A percentile compares a stretch with the other conserved stretches of the same genome.
Conservation (phyloP, 805 yeast genomes). For the Barnettozyma sp. region DNA sequence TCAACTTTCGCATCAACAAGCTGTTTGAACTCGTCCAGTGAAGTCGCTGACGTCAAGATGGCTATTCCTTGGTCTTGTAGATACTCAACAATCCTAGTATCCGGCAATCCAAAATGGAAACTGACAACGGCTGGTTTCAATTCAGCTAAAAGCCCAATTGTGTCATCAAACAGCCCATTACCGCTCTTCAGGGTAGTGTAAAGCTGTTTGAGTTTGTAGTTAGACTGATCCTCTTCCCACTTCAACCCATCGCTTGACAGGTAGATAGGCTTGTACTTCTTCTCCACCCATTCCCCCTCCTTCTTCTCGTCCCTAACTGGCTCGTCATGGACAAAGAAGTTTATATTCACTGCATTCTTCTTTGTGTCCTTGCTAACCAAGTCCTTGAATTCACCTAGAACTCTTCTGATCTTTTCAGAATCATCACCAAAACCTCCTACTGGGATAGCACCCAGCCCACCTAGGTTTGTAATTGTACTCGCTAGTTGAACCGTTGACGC, state of each 20-base stretch:
- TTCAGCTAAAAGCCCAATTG: conserved; percentile 16
- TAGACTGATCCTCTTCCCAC: conserved; percentile 2
- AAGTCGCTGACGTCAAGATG: conserved; percentile 43
- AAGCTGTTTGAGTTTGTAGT: too few relatives aligned
- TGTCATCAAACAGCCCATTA: conserved; percentile 6
- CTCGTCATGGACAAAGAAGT: conserved; percentile 40
- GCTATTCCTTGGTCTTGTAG: conserved; percentile 34
- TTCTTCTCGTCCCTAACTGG: conserved; percentile 11
- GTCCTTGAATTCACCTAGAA: conserved; percentile 12
- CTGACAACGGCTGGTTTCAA: conserved; percentile 39
- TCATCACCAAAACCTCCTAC: conserved; percentile 15
- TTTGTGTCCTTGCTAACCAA: conserved; percentile 8
- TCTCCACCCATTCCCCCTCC: conserved; percentile 20
- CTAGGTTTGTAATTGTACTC: conserved; percentile 33
- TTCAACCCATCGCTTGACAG: conserved; percentile 2
- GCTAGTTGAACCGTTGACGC: conserved; percentile 41
- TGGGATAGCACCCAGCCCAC: conserved; percentile 46
- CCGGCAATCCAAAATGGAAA: conserved; percentile 49
- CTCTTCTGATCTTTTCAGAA: conserved; percentile 11
- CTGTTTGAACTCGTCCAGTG: conserved; percentile 34
- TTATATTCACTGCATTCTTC: conserved; percentile 32
- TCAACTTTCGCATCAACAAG: conserved; percentile 33
- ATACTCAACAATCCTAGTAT: conserved; percentile 24
- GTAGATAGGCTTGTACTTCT: conserved; percentile 14
- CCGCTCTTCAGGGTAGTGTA: conserved; percentile 17